Base-by-base conservation (phyloP, 179 eudicot genomes). In the Silene vulgaris region DNA sequence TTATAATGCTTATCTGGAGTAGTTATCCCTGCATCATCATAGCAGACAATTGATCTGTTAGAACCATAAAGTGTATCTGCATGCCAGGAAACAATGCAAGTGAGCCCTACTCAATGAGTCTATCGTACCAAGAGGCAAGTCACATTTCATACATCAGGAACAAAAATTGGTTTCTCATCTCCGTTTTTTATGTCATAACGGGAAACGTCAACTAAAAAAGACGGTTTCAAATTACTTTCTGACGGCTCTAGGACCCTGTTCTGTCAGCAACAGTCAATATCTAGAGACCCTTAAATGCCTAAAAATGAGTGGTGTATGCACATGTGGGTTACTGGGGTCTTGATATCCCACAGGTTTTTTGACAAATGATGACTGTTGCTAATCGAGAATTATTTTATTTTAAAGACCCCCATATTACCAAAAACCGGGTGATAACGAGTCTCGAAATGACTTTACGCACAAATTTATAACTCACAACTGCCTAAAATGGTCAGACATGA, bases 21-120 rank as follows among this genome's bases (percentile, higher is more conserved):
- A 75, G 71, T 65, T 75, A 43, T 50, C 68, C 72, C 80, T 76
- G 75, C 43, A 79, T 12, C 66, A 40, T 21, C 14, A 73, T 2
- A 37, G 23, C 74, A 45, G 9, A 54, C 29, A 32, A 37, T 68
- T 63, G 69, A 59, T n/a, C 32, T 4, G 23, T 80, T 71, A 80
- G 29, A 14, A 45, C 71, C 57, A 72, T 71, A 57, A 13, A 32
- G 54, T 50, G 9, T 8, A 28, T 13, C 23, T 67, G 16, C 12
- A 37, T 76, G 21, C 26, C 65, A 50, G 29, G 70, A 29, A 30
- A 32, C 14, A 32, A 35, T 13, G 21, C 6, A 29, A 32, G 13
- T 1, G 20, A 65, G 69, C 45, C 3, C 21, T 4, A 43, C 32
- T 12, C 28, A 35, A 19, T 19, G 13, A 20, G 30, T 43, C 59